These are phyloP conservation scores for Kluyveromyces aestuarii DNA, from an alignment of 805 yeast genomes.

Conservation along the genomic window DNA sequence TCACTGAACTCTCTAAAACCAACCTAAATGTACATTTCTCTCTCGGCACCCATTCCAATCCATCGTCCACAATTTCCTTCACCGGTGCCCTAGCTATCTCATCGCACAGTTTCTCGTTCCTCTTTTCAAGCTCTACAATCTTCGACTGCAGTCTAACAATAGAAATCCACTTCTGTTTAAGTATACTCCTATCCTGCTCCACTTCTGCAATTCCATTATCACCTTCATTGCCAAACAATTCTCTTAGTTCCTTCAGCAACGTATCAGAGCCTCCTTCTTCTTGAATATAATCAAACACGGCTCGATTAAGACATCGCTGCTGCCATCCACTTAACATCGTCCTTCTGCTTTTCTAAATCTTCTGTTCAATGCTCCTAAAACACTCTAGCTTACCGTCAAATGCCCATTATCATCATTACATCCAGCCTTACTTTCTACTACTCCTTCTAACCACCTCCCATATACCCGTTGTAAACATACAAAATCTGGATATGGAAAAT, in stretches of 20 bases:
- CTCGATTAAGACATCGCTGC: background rate
- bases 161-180: slow-evolving; percentile 62
- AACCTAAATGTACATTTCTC: slow-evolving; percentile 25
- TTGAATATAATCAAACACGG: background rate
- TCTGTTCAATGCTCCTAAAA: background rate
- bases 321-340: background rate
- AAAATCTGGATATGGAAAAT: too few relatives aligned
- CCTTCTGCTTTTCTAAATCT: too few relatives aligned
- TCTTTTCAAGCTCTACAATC: slow-evolving; percentile 61
- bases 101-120: slow-evolving; percentile 40
- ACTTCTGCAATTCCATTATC: background rate
- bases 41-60: slow-evolving; percentile 53
- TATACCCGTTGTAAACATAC: too few relatives aligned
- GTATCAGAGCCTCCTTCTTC: background rate
- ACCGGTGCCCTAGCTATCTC: slow-evolving; percentile 26
- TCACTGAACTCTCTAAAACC: slow-evolving; percentile 55
- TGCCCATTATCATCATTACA: too few relatives aligned
- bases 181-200: background rate
- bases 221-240: background rate
- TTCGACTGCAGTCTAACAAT: slow-evolving; percentile 71
- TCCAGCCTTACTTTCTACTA: too few relatives aligned
- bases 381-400: background rate
- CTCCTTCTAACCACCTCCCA: too few relatives aligned
- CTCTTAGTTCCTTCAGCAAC: background rate
- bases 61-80: background rate